These are phyloP conservation scores for Populus euphratica DNA, from an alignment of 345 rosid species.

Conservation along the genomic window DNA sequence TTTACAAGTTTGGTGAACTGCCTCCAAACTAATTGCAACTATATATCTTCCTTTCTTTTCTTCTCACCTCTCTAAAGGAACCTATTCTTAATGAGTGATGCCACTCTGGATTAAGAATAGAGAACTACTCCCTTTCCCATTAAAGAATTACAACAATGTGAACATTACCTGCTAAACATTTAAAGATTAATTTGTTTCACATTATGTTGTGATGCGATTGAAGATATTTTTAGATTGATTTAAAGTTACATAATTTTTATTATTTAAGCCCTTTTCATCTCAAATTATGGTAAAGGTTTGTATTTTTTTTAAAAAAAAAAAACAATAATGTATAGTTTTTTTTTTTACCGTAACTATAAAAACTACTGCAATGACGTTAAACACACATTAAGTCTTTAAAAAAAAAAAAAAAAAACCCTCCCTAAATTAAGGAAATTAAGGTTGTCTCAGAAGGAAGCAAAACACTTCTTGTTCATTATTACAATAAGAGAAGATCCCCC, in stretches of 20 bases:
- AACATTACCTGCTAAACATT: background rate
- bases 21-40: background rate
- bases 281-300: too few relatives aligned
- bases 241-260: too few relatives aligned
- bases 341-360: too few relatives aligned
- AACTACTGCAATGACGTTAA: too few relatives aligned
- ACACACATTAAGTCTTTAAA: background rate
- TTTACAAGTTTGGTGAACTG: background rate
- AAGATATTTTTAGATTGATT: too few relatives aligned
- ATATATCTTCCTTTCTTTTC: background rate
- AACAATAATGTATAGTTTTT: too few relatives aligned
- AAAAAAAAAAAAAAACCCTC: background rate
- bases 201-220: too few relatives aligned
- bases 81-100: background rate
- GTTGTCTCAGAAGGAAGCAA: background rate
- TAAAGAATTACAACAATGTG: background rate
- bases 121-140: background rate
- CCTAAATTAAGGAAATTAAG: background rate
- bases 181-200: too few relatives aligned
- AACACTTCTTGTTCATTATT: background rate
- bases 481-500: background rate
- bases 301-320: too few relatives aligned
- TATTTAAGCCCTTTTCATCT: too few relatives aligned
- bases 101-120: background rate
- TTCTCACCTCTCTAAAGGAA: background rate